Evolutionary conservation across 202 grass and related monocot genomes (phyloP).

Genomic region (Setaria viridis): DNA sequence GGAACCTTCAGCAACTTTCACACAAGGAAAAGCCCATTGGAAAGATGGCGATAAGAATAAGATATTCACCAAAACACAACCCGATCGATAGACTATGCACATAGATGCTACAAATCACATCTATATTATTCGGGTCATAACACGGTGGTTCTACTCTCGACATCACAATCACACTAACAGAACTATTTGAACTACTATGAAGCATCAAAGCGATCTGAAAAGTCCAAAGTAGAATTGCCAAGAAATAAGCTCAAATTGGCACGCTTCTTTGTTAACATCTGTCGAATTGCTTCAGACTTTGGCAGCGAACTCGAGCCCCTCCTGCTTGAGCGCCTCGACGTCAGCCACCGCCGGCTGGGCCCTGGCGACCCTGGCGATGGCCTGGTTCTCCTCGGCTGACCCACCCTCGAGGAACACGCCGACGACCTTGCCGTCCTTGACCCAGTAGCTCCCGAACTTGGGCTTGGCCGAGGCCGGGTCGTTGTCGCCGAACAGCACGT

Average conservation of each 20-base stretch:
- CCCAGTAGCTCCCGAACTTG: conserved; percentile 96
- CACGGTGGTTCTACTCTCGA: neutral
- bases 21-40: neutral
- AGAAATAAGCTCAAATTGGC: neutral
- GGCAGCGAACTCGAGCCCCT: conserved; percentile 71
- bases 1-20: neutral
- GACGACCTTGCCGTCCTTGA: conserved; percentile 87
- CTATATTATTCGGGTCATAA: conserved; percentile 6
- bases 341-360: conserved; percentile 65
- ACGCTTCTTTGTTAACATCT: neutral
- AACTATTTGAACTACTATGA: neutral
- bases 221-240: neutral
- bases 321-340: conserved; percentile 56
- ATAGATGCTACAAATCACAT: neutral
- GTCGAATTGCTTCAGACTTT: conserved; percentile 57
- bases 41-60: neutral
- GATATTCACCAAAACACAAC: neutral
- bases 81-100: neutral
- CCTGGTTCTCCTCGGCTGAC: conserved; percentile 80
- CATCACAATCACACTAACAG: conserved; percentile 1
- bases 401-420: conserved; percentile 93
- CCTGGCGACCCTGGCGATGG: conserved; percentile 82
- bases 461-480: conserved; percentile 70
- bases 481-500: conserved; percentile 84
- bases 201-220: conserved; percentile 1